Evolutionary conservation across 2,329 filamentous ascomycete species (phyloP), one percentile per base, ranked within the genome.

Genomic region (Pseudocercospora crystallina): DNA sequence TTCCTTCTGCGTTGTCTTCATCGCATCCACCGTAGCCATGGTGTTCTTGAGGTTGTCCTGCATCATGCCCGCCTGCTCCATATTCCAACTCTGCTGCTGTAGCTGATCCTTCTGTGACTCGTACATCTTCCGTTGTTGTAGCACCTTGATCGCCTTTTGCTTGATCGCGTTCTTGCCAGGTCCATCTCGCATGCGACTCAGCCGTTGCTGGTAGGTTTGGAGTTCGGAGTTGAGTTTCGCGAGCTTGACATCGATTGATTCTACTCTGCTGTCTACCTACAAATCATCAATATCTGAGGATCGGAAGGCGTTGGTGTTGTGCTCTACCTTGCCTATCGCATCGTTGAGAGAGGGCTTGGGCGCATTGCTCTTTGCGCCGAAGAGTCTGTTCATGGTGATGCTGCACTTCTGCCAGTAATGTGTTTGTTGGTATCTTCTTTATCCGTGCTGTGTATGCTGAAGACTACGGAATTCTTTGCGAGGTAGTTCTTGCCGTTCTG

Each of bases 41-140:
- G 94, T 92, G 72, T 97, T 97, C 72, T 95, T 94, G 46, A 99
- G 81, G 68, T 97, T 97, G 74, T 97, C 92, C 76, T 95, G 90
- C 92, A 97, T 96, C 81, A 91, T 95, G 69, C 88, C 87, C 2
- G 92, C 91, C 74, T 96, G 91, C 75, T 97, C 91, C 91, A 99
- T 96, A 75, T 97, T 97, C 91, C 91, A 97, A 15, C 89, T 89
- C 74, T 99, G 94, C 59, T 86, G 82, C 73, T 95, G 88, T 47
- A 97, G 84, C 74, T 97, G 91, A 65, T 96, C 90, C 59, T 92
- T 89, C 73, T 96, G 90, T 3, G 83, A 80, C 74, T 99, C 94
- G 82, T 96, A 95, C 73, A 91, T 86, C 70, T 95, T 96, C 62
- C 92, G 87, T 52, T 90, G 87, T 74, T 96, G 90, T 2, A 97